Conservation (phyloP, 257 asterid species). For the Dorcoceras hygrometricum region DNA sequence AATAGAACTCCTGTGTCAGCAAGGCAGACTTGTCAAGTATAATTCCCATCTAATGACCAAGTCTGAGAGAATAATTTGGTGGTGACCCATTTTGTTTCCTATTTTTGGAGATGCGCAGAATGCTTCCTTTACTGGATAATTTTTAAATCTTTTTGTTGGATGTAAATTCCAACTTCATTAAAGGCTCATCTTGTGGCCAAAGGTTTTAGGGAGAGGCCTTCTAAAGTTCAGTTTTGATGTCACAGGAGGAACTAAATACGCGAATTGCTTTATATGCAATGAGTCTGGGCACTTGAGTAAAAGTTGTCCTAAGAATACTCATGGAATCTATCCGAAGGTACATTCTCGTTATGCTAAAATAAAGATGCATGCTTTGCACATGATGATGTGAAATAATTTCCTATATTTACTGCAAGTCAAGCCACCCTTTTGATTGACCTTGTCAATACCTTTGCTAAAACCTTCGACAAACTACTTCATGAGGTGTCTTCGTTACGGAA, state of each 20-base stretch:
- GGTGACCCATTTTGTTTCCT: not conserved
- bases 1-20: too few relatives aligned
- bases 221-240: conserved; percentile 22
- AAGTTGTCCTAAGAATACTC: conserved; percentile 77
- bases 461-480: too few relatives aligned
- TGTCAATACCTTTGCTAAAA: too few relatives aligned
- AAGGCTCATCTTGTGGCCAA: conserved; percentile 5
- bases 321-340: conserved; percentile 93
- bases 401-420: not conserved
- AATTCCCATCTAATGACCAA: not conserved
- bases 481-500: too few relatives aligned
- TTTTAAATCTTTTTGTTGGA: not conserved
- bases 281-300: conserved; percentile 92
- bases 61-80: not conserved
- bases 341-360: not conserved
- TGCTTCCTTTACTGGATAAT: not conserved
- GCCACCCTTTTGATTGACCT: too few relatives aligned
- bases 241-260: conserved; percentile 91
- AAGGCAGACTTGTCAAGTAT: too few relatives aligned
- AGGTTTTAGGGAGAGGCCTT: not conserved
- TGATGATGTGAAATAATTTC: not conserved
- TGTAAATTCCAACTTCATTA: not conserved
- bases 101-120: not conserved
- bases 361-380: not conserved
- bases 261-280: conserved; percentile 89